phyloP scores from a whole-genome alignment of 129 eudicot genomes.

The Centella asiatica region DNA sequence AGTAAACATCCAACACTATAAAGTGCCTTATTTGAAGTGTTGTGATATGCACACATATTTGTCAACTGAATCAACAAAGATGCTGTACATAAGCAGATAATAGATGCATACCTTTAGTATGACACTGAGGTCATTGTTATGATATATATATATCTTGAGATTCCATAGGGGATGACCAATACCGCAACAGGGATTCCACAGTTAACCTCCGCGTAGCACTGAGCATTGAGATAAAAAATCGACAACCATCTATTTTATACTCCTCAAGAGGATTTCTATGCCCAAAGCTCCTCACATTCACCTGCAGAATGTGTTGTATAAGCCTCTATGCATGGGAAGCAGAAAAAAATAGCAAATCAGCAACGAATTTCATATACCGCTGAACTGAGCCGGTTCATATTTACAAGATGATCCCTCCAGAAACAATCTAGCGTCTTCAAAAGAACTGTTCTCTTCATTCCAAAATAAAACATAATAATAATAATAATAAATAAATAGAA shows the following conservation, averaged over 20 bases:
- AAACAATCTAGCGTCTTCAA: conserved; percentile 85
- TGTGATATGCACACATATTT: neutral
- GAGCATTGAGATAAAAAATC: conserved; percentile 92
- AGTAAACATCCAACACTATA: neutral
- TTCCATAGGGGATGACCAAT: conserved; percentile 89
- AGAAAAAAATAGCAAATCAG: neutral
- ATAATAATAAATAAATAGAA: neutral
- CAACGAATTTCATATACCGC: conserved; percentile 45
- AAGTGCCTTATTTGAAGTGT: neutral
- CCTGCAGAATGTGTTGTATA: conserved; percentile 32
- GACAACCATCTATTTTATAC: conserved; percentile 96
- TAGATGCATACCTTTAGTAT: neutral
- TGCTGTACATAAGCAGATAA: neutral
- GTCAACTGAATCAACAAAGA: neutral
- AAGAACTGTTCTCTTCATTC: conserved; percentile 68
- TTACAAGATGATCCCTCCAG: conserved; percentile 99
- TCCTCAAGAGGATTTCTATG: conserved; percentile 95
- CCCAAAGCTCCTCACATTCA: conserved; percentile 93
- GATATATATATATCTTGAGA: conserved; percentile 43
- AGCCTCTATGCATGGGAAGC: neutral
- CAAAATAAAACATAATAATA: neutral
- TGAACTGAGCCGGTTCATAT: conserved; percentile 90
- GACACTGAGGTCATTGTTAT: neutral
- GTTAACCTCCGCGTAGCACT: conserved; percentile 77
- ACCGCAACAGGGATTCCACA: conserved; percentile 69